Conservation (phyloP, 1,284 basidiomycete genomes). For the Agroathelia rolfsii region DNA sequence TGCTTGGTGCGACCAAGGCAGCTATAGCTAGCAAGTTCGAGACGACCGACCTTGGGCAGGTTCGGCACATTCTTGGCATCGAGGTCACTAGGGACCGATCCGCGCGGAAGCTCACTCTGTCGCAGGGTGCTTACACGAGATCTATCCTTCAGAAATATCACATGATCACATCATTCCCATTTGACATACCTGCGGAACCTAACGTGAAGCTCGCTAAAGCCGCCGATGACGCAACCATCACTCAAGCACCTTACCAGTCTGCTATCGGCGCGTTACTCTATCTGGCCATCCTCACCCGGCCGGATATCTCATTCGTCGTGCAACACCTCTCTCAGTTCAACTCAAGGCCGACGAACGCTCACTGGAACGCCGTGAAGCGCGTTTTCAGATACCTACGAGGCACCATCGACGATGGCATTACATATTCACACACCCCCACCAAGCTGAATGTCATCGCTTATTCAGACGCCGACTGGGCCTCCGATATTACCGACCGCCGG, state of each 20-base stretch:
- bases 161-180: no score
- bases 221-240: no score
- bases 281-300: conserved; percentile 18
- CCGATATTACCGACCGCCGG: conserved; percentile 14
- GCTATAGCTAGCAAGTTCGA: no score
- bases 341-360: conserved; percentile 14
- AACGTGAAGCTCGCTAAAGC: no score
- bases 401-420: conserved; percentile 14
- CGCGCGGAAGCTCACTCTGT: no score
- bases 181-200: conserved; percentile 14
- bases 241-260: conserved; percentile 18
- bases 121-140: no score
- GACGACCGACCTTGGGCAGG: no score
- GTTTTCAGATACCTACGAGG: conserved; percentile 22
- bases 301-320: conserved; percentile 22
- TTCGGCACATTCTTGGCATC: no score
- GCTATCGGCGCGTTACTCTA: conserved; percentile 22
- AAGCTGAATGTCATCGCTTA: conserved; percentile 13
- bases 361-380: conserved; percentile 18
- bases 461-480: conserved; percentile 22
- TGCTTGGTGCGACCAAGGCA: no score
- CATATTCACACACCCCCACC: conserved; percentile 5
- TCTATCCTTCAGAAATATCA: no score
- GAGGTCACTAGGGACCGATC: no score
- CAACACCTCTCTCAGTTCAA: conserved; percentile 18